Conservation (phyloP, 2,329 filamentous ascomycete genomes). For the Trichophyton verrucosum region DNA sequence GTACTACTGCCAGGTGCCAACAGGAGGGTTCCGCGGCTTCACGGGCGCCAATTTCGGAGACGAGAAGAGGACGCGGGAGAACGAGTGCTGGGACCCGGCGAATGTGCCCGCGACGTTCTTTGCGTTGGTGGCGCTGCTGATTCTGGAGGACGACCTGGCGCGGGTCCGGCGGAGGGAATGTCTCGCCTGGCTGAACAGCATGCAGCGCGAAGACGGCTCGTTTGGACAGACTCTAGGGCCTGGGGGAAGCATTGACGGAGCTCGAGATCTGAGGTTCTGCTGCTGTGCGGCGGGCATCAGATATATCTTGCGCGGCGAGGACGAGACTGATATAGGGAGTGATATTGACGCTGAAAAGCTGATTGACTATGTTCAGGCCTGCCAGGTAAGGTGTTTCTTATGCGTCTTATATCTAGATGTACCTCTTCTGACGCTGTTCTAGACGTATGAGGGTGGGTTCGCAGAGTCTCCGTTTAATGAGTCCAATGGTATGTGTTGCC, state of each 20-base stretch:
- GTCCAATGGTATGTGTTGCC: slow-evolving; percentile 55
- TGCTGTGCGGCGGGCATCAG: slow-evolving; percentile 72
- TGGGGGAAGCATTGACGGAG: slow-evolving; percentile 54
- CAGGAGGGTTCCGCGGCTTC: slow-evolving; percentile 77
- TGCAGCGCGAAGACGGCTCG: slow-evolving; percentile 77
- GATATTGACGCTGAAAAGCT: slow-evolving; percentile 66
- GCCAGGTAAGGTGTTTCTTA: slow-evolving; percentile 37
- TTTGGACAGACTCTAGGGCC: slow-evolving; percentile 72
- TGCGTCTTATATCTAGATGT: background rate
- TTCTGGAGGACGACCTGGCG: slow-evolving; percentile 50
- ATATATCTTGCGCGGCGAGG: slow-evolving; percentile 62
- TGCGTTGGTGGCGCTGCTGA: slow-evolving; percentile 61
- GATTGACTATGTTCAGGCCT: slow-evolving; percentile 55
- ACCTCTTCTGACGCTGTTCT: slow-evolving; percentile 10
- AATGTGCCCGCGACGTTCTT: slow-evolving; percentile 85
- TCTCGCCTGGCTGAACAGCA: slow-evolving; percentile 57
- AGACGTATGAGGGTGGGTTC: slow-evolving; percentile 78
- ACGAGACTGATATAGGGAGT: slow-evolving; percentile 36
- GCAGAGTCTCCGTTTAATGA: slow-evolving; percentile 67
- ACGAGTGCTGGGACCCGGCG: slow-evolving; percentile 55
- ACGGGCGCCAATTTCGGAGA: slow-evolving; percentile 51
- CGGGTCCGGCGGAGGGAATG: slow-evolving; percentile 56
- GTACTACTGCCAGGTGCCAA: slow-evolving; percentile 65
- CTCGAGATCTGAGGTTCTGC: slow-evolving; percentile 74
- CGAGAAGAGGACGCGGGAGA: slow-evolving; percentile 37